Evolutionary conservation across 1,284 basidiomycete species (phyloP).

Genomic region (Erythrobasidium hasegawianum): DNA sequence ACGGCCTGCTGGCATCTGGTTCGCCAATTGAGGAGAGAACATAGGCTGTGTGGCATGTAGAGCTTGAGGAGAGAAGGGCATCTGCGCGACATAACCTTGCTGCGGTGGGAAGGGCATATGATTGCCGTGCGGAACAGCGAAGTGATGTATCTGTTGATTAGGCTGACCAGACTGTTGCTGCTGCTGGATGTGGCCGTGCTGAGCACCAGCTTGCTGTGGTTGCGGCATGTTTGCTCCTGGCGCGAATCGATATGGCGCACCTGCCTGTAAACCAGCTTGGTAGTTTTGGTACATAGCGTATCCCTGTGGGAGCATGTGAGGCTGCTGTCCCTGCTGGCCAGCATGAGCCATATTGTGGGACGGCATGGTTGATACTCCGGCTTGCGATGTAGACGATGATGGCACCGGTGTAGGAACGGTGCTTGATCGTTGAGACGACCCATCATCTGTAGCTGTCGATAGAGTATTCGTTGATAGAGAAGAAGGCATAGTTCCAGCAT

Average conservation of each 20-base stretch:
- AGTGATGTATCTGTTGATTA: conserved; percentile 20
- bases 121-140: conserved; percentile 17
- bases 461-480: not conserved
- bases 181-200: not conserved
- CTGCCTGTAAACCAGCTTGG: conserved; percentile 14
- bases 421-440: not conserved
- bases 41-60: conserved; percentile 19
- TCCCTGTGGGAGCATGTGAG: conserved; percentile 29
- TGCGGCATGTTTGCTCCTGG: conserved; percentile 9
- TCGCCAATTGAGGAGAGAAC: conserved; percentile 25
- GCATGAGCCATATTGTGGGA: not conserved
- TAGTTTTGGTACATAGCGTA: conserved; percentile 4
- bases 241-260: conserved; percentile 3
- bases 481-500: not conserved
- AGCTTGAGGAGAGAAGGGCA: conserved; percentile 24
- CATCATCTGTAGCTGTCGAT: not conserved
- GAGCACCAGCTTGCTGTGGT: conserved; percentile 1
- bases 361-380: not conserved
- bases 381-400: not conserved
- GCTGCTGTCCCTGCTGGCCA: conserved; percentile 8
- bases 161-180: conserved; percentile 1
- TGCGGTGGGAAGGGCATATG: conserved; percentile 7
- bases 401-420: not conserved
- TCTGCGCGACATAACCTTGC: conserved; percentile 1
- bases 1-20: conserved; percentile 24